Evolutionary conservation across 108 stramenopile genomes (phyloP), one percentile per base, ranked within the genome.

Genomic region (Nitzschia sp.): DNA sequence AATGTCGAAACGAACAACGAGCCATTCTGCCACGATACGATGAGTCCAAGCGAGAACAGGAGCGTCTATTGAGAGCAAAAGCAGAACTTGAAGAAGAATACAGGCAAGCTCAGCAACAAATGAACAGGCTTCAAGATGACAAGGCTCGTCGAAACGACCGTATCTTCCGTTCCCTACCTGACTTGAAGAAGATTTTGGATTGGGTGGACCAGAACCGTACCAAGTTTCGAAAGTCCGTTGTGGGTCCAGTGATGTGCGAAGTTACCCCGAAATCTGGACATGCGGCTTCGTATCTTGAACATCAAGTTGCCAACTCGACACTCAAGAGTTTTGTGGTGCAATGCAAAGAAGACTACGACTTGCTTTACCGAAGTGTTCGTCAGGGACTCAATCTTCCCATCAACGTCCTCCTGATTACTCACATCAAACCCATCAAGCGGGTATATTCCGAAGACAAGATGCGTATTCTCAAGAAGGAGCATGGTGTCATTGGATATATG

Each of bases 401-500:
- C 69, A 87, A 87, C 57, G 53, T 84, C 20, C 46, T 54, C 29
- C 56, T 79, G 2, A 73, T 88, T 5, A 77, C 77, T 38, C 39
- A 71, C 7, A 55, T 83, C 42, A 41, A 42, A 6, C 71, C 76
- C 44, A 43, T 34, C 8, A 51, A 55, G 7, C 76, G 88, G 37
- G 63, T 78, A 58, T 90, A 88, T 75, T 85, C 84, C 7, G 76
- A 79, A 6, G 72, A 79, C 17, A 84, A 78, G 52, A 84, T 88
- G 84, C 53, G 75, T 10, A 61, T 70, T 3, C 56, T 94, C 41
- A 82, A 86, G 70, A 66, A 50, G 41, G 71, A 90, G 8, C 81
- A 91, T 69, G 91, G 89, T 8, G 77, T 94, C 48, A 19, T 63
- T n/a, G 86, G 84, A 8, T 94, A 90, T 75, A 60, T 96, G 41